Evolutionary conservation across 768 basidiomycete genomes (phyloP), one percentile per base, ranked within the genome.

Genomic region (Suillus paluster): DNA sequence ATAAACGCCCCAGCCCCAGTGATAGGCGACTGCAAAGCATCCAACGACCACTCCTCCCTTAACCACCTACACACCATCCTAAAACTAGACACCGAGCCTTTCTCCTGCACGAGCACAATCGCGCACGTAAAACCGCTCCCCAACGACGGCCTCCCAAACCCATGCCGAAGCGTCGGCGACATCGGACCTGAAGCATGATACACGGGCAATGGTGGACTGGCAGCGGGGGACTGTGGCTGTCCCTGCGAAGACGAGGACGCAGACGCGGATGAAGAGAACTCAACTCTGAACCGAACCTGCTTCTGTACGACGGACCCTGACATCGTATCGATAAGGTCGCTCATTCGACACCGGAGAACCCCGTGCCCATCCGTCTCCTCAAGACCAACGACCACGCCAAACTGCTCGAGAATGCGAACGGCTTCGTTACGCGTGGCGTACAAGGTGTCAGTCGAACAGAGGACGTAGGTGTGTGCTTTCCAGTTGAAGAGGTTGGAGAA

Each of bases 401-500:
- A 75, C 41, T 78, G 78, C 61, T 88, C 83, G 56, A 92, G 84
- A 50, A 95, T 77, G 5, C 87, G 80, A 17, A 82, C 79, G 55
- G 86, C 82, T 66, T 90, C 87, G 38, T 81, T 73, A 12, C 91
- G 84, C 6, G 94, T 95, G 39, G 82, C 80, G 17, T 75, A 74
- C 46, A 87, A 68, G 61, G 85, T 83, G 60, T 85, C 81, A 17
- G 75, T 66, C 5, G 90, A 91, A 71, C 87, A 89, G 33, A 86
- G 74, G 63, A 77, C 73, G 70, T 76, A 81, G 25, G 81, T 76
- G 58, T 86, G 84, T 36, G 83, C 80, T 71, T 92, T 95, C 92
- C 94, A 97, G 74, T 88, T 92, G 81, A 99, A 98, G 34, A 99
- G 80, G 67, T 92, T 97, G 23, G 94, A 92, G 77, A 99, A 96